Base-by-base conservation (phyloP, 148 eudicot genomes). In the Silene latifolia region DNA sequence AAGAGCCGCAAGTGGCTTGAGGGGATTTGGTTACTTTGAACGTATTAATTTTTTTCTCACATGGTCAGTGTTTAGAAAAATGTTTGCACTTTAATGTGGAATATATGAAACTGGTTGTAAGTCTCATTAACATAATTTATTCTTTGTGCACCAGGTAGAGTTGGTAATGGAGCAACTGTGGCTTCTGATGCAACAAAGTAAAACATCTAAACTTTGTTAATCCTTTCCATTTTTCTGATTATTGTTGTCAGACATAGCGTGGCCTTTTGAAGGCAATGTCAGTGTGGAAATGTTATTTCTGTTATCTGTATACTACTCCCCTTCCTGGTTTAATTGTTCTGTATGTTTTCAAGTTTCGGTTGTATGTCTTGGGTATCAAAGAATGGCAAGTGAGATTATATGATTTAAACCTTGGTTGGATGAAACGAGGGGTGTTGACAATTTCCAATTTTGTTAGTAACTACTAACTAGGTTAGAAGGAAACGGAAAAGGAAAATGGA, bases 131-230 rank as follows among this genome's bases (percentile, higher is more conserved):
- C 35, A 24, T 63, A 27, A 63, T 25, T 25, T 25, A 63, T 27
- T 63, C 67, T 63, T 63, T 27, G 7, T 63, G 42, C 39, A 21
- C 42, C 67, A 63, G 67, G 67, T 63, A 27, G 67, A 3, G 18
- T 27, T 25, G 39, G 67, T 63, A 63, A 63, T 5, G 67, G 27
- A 63, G 42, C 35, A 27, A 63, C 35, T 25, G 39, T 27, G 18
- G 42, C 67, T 21, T 25, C 67, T 10, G 67, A 63, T 15, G 39
- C 67, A 63, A 63, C 67, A 27, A 63, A 63, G 67, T 63, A 63
- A 24, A 60, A 23, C 39, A 20, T 23, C 12, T 63, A 0, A 63
- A 24, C 39, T 63, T 27, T 24, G 18, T 63, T 27, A 20, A 24
- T 25, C 7, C 39, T 24, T 62, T 63, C 27, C 14, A 1, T 5